Conservation (phyloP, 83 land plant genomes). For the Picea mariana region DNA sequence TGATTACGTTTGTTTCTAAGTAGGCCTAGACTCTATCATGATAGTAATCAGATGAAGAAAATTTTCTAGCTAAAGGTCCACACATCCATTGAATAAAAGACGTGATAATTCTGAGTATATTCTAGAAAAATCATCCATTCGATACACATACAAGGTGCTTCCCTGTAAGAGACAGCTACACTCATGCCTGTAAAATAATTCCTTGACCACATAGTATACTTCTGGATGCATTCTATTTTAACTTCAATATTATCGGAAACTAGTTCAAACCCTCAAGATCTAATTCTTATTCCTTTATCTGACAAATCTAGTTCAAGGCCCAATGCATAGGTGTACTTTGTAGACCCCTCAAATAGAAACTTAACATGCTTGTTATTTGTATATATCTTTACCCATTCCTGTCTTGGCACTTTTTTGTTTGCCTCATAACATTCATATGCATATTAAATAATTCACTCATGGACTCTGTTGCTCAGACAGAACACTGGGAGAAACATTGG, state of each 20-base stretch:
- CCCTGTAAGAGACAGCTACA: constrained; percentile 37
- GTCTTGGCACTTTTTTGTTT: too few species aligned
- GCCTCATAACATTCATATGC: too few species aligned
- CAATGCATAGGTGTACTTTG: constrained; percentile 68
- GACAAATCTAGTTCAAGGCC: constrained; percentile 87
- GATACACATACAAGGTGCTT: constrained; percentile 47
- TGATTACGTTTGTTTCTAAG: constrained; percentile 53
- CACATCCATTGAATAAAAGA: constrained; percentile 55
- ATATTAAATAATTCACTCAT: too few species aligned
- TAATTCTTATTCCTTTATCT: constrained; percentile 74
- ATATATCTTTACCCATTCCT: too few species aligned
- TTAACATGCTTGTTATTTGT: constrained; percentile 17
- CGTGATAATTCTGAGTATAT: constrained; percentile 81
- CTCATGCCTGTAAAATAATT: too few species aligned
- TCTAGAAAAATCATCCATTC: constrained; percentile 47
- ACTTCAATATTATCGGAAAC: constrained; percentile 17
- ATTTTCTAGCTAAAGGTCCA: constrained; percentile 73
- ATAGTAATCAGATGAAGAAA: constrained; percentile 85
- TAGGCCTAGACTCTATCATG: constrained; percentile 76
- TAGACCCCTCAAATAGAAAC: constrained; percentile 87
- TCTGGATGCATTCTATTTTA: too few species aligned
- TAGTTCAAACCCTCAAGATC: constrained; percentile 69
- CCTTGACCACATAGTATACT: not conserved
- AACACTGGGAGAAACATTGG: too few species aligned
- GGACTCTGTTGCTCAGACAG: too few species aligned